Conservation (phyloP, 164 flowering plant species). For the Magnolia officinalis region DNA sequence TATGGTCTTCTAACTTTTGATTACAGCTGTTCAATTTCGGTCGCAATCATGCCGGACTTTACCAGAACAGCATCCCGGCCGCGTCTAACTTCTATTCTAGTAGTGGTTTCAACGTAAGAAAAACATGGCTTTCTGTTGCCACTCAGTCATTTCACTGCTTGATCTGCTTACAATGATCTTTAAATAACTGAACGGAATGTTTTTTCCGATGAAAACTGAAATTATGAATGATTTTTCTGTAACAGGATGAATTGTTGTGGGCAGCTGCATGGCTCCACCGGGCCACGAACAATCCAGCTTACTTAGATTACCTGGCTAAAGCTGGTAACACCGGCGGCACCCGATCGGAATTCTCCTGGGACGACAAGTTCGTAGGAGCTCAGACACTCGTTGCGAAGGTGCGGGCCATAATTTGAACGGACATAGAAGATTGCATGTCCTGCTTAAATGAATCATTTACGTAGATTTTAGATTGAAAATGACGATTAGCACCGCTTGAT, state of each 20-base stretch:
- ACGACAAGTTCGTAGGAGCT: conserved; percentile 51
- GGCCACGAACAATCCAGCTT: conserved; percentile 31
- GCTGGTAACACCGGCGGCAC: conserved; percentile 22
- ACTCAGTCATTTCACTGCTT: not conserved
- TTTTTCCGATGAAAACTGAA: not conserved
- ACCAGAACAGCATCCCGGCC: conserved; percentile 63
- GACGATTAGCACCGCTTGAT: too few species aligned
- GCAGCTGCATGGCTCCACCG: conserved; percentile 63
- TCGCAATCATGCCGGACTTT: conserved; percentile 69
- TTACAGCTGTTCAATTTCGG: conserved; percentile 55
- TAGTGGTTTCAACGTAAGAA: conserved; percentile 64
- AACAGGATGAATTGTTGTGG: conserved; percentile 91
- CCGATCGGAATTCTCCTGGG: conserved; percentile 45
- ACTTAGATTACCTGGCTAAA: conserved; percentile 20
- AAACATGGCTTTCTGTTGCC: not conserved
- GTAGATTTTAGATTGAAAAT: too few species aligned
- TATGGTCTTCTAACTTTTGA: not conserved
- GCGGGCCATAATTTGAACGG: conserved; percentile 42
- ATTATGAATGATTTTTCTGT: conserved; percentile 15
- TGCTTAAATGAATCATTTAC: too few species aligned
- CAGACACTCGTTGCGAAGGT: conserved; percentile 50
- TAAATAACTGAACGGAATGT: not conserved
- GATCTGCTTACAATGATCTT: not conserved
- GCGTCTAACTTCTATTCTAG: conserved; percentile 66
- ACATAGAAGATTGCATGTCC: too few species aligned